Conservation (phyloP, 225 moss, liverwort and hornwort species). For the Marchantia polymorpha region DNA sequence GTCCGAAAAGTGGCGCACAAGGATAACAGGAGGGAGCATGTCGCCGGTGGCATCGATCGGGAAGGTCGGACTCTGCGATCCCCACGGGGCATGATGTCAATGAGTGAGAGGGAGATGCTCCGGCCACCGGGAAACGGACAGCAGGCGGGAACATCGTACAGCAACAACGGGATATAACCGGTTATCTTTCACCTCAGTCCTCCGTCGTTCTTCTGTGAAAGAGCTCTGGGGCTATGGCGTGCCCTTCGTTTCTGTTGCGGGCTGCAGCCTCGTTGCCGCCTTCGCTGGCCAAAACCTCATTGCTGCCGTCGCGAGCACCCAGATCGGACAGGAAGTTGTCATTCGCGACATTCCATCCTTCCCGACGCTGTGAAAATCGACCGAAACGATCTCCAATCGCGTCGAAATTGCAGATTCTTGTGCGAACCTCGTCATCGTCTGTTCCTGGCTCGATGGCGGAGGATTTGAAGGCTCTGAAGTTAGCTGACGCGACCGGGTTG, state of each 20-base stretch:
- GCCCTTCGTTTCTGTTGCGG: constrained; percentile 24
- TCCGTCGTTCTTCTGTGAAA: background rate
- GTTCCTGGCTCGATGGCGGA: constrained; percentile 56
- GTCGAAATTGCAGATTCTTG: constrained; percentile 9
- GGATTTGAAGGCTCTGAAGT: constrained; percentile 54
- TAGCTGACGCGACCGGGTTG: constrained; percentile 44
- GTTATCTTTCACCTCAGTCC: background rate
- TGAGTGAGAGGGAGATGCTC: background rate
- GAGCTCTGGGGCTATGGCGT: constrained; percentile 36
- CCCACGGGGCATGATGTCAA: no score
- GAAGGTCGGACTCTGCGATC: no score
- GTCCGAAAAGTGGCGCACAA: no score
- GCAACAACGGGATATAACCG: constrained; percentile 11
- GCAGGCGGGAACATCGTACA: background rate
- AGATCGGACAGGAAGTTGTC: background rate
- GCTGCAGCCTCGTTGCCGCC: constrained; percentile 30
- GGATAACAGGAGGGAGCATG: no score
- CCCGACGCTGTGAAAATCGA: constrained; percentile 14
- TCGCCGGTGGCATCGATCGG: no score
- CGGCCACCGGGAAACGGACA: constrained; percentile 20
- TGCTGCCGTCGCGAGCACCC: background rate
- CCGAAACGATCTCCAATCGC: background rate
- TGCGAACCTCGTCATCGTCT: constrained; percentile 16
- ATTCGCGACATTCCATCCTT: background rate
- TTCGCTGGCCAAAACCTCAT: constrained; percentile 10